Percentiles rank a stretch among this genome's conserved stretches.
Evolutionary conservation across 495 filamentous ascomycete species (phyloP).

Genomic region (Filosporella fistucella): DNA sequence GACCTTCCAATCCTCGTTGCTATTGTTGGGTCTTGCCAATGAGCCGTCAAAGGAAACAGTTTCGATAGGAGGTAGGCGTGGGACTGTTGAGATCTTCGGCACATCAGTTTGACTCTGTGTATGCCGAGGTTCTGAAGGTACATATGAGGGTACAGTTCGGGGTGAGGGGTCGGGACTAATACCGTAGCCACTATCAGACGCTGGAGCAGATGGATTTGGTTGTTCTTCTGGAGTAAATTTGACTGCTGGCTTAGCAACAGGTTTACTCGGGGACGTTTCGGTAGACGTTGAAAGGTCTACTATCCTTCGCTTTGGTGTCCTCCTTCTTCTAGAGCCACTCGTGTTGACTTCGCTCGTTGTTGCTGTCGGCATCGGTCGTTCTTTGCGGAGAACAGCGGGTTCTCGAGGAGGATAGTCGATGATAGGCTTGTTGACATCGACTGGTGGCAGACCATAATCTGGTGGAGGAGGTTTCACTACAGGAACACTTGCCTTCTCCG

Average conservation of each 20-base stretch:
- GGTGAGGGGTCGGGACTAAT: slow-evolving; percentile 24
- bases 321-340: slow-evolving; percentile 40
- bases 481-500: slow-evolving; percentile 67
- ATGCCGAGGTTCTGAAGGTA: slow-evolving; percentile 17
- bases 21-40: slow-evolving; percentile 30
- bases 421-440: slow-evolving; percentile 60
- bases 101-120: slow-evolving; percentile 30
- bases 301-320: slow-evolving; percentile 66
- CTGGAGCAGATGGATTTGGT: background rate
- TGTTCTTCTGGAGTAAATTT: slow-evolving; percentile 19
- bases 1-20: slow-evolving; percentile 57
- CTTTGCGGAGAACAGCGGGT: slow-evolving; percentile 46
- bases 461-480: slow-evolving; percentile 62
- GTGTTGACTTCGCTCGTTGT: slow-evolving; percentile 46
- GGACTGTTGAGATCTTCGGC: slow-evolving; percentile 42
- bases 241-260: too few relatives aligned
- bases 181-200: slow-evolving; percentile 19
- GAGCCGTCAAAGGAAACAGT: slow-evolving; percentile 34
- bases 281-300: slow-evolving; percentile 72
- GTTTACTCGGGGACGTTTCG: slow-evolving; percentile 39
- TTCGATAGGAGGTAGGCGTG: slow-evolving; percentile 34
- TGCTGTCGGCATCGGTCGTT: slow-evolving; percentile 36
- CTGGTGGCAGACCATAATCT: slow-evolving; percentile 49
- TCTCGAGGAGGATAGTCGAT: slow-evolving; percentile 44
- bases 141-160: slow-evolving; percentile 17